A percentile compares a stretch with the other conserved stretches of the same genome.
Evolutionary conservation across 2,329 filamentous ascomycete genomes (phyloP).

Genomic region (Didymella glomerata): DNA sequence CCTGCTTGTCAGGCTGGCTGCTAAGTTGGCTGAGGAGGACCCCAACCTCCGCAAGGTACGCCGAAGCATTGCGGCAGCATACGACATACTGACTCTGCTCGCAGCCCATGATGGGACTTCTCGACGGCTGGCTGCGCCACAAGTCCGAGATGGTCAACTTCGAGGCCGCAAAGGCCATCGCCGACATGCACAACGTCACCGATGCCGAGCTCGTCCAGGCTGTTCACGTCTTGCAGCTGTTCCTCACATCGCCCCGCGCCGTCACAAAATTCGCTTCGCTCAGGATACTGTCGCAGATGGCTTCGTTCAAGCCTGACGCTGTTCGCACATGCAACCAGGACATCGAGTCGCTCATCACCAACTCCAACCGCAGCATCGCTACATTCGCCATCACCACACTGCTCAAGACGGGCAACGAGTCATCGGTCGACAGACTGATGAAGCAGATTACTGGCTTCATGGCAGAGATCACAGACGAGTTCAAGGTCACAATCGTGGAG

Average conservation of each 20-base stretch:
- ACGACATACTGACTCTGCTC: constrained; percentile 20
- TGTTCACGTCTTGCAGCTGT: constrained; percentile 93
- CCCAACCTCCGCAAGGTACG: constrained; percentile 74
- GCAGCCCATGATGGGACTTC: constrained; percentile 89
- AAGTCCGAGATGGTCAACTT: constrained; percentile 97
- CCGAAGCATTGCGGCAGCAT: too few relatives aligned
- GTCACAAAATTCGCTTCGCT: constrained; percentile 98
- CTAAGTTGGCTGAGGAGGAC: constrained; percentile 94
- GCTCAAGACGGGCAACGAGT: constrained; percentile 97
- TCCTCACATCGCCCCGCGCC: constrained; percentile 92
- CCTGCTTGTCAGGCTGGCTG: constrained; percentile 89
- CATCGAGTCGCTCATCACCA: constrained; percentile 95
- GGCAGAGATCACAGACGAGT: constrained; percentile 98
- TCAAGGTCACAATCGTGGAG: constrained; percentile 99
- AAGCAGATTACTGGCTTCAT: constrained; percentile 98
- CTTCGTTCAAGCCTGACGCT: constrained; percentile 92
- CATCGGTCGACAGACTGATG: constrained; percentile 95
- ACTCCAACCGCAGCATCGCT: constrained; percentile 95
- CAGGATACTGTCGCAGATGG: constrained; percentile 94
- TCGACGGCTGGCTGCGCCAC: constrained; percentile 95
- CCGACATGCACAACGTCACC: constrained; percentile 90
- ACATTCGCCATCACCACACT: constrained; percentile 98
- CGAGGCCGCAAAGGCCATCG: constrained; percentile 97
- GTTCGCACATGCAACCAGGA: constrained; percentile 96
- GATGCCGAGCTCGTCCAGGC: constrained; percentile 91